Evolutionary conservation across 257 asterid genomes (phyloP), one percentile per base, ranked within the genome.

Genomic region (Sherardia arvensis): DNA sequence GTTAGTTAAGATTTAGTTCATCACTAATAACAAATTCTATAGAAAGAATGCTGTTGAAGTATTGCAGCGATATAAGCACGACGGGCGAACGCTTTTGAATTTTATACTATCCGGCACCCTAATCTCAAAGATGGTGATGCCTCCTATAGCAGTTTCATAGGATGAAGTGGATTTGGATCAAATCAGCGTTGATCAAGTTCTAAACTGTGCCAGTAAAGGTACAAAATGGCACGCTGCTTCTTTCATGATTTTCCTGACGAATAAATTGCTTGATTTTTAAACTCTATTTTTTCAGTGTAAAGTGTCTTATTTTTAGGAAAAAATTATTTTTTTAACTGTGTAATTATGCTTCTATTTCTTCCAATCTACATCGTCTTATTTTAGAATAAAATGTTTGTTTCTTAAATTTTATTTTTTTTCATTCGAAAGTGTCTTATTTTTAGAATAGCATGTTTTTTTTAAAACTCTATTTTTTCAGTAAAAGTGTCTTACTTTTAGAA

Each of bases 131-230:
- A 97, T 92, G 67, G 85, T 85, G 65, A 82, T 92, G 99, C 99
- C 99, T 58, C 97, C 99, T 0, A 97, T 97, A 40, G 99, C 97
- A 3, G 93, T 89, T 74, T 80, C 99, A 9, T 82, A 89, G 77
- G 96, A 92, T 71, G 99, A 92, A 70, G 97, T 92, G 77, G 96
- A 92, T 78, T 94, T 92, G 70, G 97, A 92, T 81, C 99, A 89
- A 84, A 96, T 92, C 68, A 89, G 99, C 69, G 96, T 84, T 25
- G 97, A 89, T 76, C 72, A 78, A 79, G 91, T 92, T 65, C 88
- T 92, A 73, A 87, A 73, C 59, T 87, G 96, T 80, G 90, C 86
- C 62, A 92, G 88, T 79, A 89, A 89, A 85, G 99, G 99, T 92
- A 74, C 74, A 49, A 21, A 11, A 30, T 56, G n/a, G n/a, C n/a